A percentile compares a stretch with the other conserved stretches of the same genome.
These are phyloP conservation scores for Pichia sporocuriosa DNA, from an alignment of 805 yeast genomes.

Conservation along the genomic window DNA sequence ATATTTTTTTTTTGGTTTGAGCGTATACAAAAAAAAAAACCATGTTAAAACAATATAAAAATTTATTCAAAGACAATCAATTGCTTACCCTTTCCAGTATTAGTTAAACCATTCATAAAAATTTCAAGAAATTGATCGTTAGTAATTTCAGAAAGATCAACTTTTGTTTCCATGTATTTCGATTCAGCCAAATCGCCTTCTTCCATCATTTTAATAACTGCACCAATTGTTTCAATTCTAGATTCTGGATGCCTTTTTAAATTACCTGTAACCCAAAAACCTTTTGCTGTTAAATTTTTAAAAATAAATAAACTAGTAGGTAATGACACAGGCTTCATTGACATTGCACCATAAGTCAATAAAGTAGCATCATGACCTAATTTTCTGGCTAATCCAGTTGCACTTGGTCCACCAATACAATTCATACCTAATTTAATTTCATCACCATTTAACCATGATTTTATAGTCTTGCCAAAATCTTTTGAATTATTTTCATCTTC, in stretches of 20 bases:
- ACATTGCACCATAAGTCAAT: slow-evolving; percentile 97
- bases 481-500: slow-evolving; percentile 75
- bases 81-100: slow-evolving; percentile 39
- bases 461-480: slow-evolving; percentile 55
- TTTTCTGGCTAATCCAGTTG: slow-evolving; percentile 78
- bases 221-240: slow-evolving; percentile 48
- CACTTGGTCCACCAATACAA: slow-evolving; percentile 88
- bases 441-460: slow-evolving; percentile 43
- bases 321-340: slow-evolving; percentile 85
- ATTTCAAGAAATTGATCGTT: slow-evolving; percentile 37
- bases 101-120: slow-evolving; percentile 38
- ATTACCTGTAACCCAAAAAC: slow-evolving; percentile 88
- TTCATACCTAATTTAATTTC: slow-evolving; percentile 75
- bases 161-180: slow-evolving; percentile 35
- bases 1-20: too few relatives aligned
- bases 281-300: slow-evolving; percentile 77
- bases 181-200: slow-evolving; percentile 48
- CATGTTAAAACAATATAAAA: not conserved
- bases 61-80: slow-evolving; percentile 28
- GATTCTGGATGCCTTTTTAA: slow-evolving; percentile 51
- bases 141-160: slow-evolving; percentile 27
- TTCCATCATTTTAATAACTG: slow-evolving; percentile 51
- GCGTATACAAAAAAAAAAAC: slow-evolving; percentile 12
- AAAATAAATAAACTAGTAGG: slow-evolving; percentile 88
- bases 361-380: slow-evolving; percentile 66